A percentile compares a stretch with the other conserved stretches of the same genome.
Evolutionary conservation across 2,329 filamentous ascomycete genomes (phyloP).

Genomic region (Cryphonectria nitschkei): DNA sequence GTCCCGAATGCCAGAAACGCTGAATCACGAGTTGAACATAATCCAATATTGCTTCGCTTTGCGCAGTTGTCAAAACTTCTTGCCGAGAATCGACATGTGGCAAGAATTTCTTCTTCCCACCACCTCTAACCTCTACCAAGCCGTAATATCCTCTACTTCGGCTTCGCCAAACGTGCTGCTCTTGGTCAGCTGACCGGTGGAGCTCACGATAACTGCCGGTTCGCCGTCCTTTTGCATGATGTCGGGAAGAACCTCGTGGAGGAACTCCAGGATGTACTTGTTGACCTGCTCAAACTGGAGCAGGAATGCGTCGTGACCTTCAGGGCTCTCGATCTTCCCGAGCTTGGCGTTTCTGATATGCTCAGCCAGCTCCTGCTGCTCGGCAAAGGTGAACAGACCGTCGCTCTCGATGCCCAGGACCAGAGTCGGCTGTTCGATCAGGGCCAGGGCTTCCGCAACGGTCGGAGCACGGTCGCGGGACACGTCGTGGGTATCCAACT

Average conservation of each 20-base stretch:
- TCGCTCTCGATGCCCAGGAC: conserved; percentile 95
- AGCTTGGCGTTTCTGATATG: conserved; percentile 78
- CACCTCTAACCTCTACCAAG: conserved; percentile 65
- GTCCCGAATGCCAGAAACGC: conserved; percentile 13
- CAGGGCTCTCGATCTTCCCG: conserved; percentile 87
- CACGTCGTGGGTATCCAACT: conserved; percentile 95
- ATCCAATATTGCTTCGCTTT: conserved; percentile 20
- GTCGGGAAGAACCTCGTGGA: conserved; percentile 80
- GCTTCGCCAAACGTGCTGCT: conserved; percentile 93
- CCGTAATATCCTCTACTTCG: conserved; percentile 94
- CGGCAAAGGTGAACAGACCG: conserved; percentile 94
- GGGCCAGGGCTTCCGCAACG: conserved; percentile 73
- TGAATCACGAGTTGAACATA: conserved; percentile 30
- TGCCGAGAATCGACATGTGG: neutral
- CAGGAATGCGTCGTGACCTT: conserved; percentile 95
- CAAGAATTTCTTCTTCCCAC: neutral
- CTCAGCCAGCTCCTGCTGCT: conserved; percentile 88
- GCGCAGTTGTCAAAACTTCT: neutral
- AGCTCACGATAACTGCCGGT: conserved; percentile 48
- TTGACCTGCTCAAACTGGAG: conserved; percentile 98
- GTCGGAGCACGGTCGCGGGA: conserved; percentile 73
- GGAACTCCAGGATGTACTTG: conserved; percentile 78
- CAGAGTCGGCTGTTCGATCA: conserved; percentile 86
- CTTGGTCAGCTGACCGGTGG: conserved; percentile 71
- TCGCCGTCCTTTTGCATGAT: conserved; percentile 74